Evolutionary conservation across 805 yeast genomes (phyloP).

Genomic region (Candida coleopterorum): DNA sequence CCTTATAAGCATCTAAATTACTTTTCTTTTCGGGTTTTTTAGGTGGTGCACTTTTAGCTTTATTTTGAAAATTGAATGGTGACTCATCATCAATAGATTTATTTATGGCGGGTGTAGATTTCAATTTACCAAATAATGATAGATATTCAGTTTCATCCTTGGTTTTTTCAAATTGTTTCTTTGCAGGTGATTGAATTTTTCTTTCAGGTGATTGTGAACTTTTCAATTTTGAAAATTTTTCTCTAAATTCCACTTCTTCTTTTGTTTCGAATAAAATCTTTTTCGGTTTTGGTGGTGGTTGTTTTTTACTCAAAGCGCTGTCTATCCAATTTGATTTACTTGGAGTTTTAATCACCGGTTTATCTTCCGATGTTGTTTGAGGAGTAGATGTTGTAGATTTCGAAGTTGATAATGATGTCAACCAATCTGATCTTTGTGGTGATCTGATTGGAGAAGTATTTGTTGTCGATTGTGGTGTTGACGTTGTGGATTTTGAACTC

Average conservation of each 20-base stretch:
- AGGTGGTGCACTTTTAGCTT: slow-evolving; percentile 9
- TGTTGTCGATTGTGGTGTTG: slow-evolving; percentile 2
- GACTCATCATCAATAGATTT: neutral
- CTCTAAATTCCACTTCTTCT: slow-evolving; percentile 8
- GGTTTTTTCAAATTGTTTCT: neutral
- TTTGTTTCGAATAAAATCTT: slow-evolving; percentile 10
- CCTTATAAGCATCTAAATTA: slow-evolving; percentile 16
- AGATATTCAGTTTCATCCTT: neutral
- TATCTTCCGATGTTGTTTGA: neutral
- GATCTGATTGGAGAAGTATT: slow-evolving; percentile 4
- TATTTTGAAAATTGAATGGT: slow-evolving; percentile 7
- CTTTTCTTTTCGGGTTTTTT: slow-evolving; percentile 18
- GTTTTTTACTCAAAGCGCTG: slow-evolving; percentile 5
- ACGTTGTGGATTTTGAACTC: slow-evolving; percentile 7
- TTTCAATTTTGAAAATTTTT: slow-evolving; percentile 6
- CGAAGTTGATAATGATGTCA: slow-evolving; percentile 8
- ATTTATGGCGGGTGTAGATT: neutral
- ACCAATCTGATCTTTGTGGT: slow-evolving; percentile 7
- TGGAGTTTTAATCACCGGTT: neutral
- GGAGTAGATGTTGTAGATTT: slow-evolving; percentile 8
- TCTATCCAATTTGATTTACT: neutral
- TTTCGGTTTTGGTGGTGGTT: slow-evolving; percentile 10
- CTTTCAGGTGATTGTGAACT: slow-evolving; percentile 1
- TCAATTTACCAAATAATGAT: slow-evolving; percentile 5
- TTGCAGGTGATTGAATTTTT: neutral